These are phyloP conservation scores for Saccharum officinarum DNA, from an alignment of 176 grass and related monocot species.

Conservation along the genomic window DNA sequence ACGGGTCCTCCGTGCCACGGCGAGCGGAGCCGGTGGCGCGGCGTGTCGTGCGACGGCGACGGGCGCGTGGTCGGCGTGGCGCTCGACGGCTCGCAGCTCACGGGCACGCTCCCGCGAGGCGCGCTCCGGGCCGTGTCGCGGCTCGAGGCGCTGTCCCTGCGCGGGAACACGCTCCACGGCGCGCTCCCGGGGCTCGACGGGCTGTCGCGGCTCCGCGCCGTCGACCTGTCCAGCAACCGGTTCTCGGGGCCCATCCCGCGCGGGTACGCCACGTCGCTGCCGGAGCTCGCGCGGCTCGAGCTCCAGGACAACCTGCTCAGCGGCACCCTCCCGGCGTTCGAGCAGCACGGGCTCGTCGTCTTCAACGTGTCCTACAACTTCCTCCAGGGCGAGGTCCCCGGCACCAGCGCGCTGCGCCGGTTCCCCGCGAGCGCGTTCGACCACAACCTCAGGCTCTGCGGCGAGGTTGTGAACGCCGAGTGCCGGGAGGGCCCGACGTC, in stretches of 20 bases:
- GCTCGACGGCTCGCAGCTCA: conserved; percentile 72
- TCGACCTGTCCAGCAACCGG: conserved; percentile 77
- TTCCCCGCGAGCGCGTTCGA: conserved; percentile 60
- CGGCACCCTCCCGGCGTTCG: conserved; percentile 68
- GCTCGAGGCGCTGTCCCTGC: conserved; percentile 53
- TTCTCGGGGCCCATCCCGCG: conserved; percentile 79
- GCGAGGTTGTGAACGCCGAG: conserved; percentile 33
- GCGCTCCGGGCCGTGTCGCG: conserved; percentile 47
- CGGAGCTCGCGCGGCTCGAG: conserved; percentile 46
- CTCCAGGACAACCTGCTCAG: conserved; percentile 91
- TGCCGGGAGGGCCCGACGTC: conserved; percentile 3
- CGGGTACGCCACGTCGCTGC: conserved; percentile 30
- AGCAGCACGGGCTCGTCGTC: conserved; percentile 44
- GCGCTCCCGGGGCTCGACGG: conserved; percentile 56
- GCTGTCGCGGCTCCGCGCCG: conserved; percentile 47
- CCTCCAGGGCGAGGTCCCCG: conserved; percentile 68
- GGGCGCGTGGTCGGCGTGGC: conserved; percentile 56
- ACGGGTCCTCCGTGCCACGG: conserved; percentile 84
- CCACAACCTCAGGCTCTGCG: conserved; percentile 80
- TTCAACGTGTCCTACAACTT: conserved; percentile 98
- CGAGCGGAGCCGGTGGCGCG: conserved; percentile 65
- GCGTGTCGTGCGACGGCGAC: conserved; percentile 62
- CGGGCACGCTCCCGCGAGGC: conserved; percentile 39
- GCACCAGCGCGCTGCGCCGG: conserved; percentile 43
- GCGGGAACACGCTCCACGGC: conserved; percentile 79